Percentiles rank a stretch among this genome's conserved stretches.
phyloP scores from a whole-genome alignment of 1,284 basidiomycete species.

The Cutaneotrichosporon sp. region DNA sequence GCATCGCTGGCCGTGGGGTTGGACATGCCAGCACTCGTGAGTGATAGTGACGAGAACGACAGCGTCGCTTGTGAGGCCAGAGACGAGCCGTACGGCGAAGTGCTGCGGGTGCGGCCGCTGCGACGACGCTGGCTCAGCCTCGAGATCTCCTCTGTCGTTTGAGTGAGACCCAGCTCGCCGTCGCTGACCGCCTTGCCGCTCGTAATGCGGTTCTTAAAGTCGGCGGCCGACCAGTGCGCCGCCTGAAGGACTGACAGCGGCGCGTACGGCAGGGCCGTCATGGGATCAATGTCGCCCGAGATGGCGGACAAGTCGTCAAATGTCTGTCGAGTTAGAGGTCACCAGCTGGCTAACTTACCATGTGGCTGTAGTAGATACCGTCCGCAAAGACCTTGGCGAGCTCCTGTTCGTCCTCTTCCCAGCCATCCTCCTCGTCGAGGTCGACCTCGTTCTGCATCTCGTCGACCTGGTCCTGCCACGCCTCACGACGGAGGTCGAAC shows the following conservation, averaged over 20 bases:
- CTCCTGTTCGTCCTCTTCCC: constrained; percentile 45
- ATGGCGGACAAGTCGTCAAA: constrained; percentile 71
- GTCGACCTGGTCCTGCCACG: constrained; percentile 32
- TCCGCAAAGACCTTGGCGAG: constrained; percentile 65
- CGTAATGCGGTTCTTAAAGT: constrained; percentile 34
- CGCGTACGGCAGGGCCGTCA: constrained; percentile 64
- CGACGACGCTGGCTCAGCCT: constrained; percentile 18
- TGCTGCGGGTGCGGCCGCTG: constrained; percentile 4
- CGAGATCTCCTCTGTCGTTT: constrained; percentile 29
- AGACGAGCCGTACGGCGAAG: constrained; percentile 2
- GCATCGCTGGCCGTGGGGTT: constrained; percentile 15
- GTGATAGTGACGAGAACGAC: constrained; percentile 21
- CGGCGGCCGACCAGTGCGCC: constrained; percentile 62
- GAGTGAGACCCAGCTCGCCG: constrained; percentile 39
- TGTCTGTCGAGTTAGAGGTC: constrained; percentile 50
- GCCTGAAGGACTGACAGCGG: constrained; percentile 63
- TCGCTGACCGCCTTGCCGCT: constrained; percentile 16
- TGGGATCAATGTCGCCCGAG: constrained; percentile 65
- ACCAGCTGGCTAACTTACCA: constrained; percentile 60
- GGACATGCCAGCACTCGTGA: constrained; percentile 5
- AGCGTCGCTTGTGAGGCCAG: constrained; percentile 1
- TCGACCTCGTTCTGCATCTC: constrained; percentile 1
- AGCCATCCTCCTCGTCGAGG: constrained; percentile 27
- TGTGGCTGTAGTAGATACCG: constrained; percentile 82
- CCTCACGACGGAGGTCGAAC: constrained; percentile 62